Evolutionary conservation across 2,329 filamentous ascomycete genomes (phyloP), one percentile per base, ranked within the genome.

Genomic region (Rutstroemia sp.): DNA sequence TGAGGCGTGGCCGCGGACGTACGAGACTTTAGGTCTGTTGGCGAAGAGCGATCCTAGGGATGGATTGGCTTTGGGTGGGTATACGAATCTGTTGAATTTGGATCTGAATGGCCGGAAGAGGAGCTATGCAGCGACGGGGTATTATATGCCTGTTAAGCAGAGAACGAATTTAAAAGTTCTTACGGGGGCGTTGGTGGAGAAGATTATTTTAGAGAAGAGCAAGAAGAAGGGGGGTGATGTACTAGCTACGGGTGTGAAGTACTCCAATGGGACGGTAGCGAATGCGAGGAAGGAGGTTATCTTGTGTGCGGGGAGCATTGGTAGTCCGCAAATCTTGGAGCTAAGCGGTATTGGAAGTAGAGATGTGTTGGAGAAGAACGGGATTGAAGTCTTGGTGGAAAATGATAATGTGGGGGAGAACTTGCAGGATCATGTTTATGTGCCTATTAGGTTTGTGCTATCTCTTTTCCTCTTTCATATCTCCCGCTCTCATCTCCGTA

Each of bases 181-280:
- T 56, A 94, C 88, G 67, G 86, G 92, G 67, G 87, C 89, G 17
- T 91, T 88, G 82, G 89, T 95, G 58, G 87, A 83, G 69, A 87
- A 84, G 70, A 74, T 95, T 68, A 47, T 57, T 8, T 42, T 60
- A 6, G 30, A 57, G 8, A 42, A 51, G 5, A 14, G 30, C 12
- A 42, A 42, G 39, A 42, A 42, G 39, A 42, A n/a, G 21, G 14
- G 4, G 4, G 54, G 34, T 12, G 39, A 52, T 7, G 37, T 54
- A 14, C 23, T 21, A 16, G 51, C 27, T 4, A 47, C 5, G 8
- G 44, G 42, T 2, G 42, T 54, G 14, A 19, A 25, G 5, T 41
- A 30, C 56, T 48, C 60, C 51, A 27, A 60, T 42, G 8, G 63
- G 60, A 34, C 58, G 62, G 7, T 37, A 51, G 62, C 64, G n/a